Conservation (phyloP, 441 rosid species). For the Erodium moschatum region DNA sequence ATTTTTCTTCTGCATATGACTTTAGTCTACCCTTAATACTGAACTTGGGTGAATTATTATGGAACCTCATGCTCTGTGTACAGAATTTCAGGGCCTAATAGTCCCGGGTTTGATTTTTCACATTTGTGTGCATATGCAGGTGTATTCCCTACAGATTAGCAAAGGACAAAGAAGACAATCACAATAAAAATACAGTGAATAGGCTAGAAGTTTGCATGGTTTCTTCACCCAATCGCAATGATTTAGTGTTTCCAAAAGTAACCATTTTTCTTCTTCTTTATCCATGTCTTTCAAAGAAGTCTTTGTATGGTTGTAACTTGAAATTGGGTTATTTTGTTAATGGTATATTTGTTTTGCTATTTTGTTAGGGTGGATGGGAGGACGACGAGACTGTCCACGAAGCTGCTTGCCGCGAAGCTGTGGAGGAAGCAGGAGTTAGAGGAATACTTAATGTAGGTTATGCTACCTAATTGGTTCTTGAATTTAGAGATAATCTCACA, state of each 20-base stretch:
- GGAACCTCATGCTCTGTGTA: background rate
- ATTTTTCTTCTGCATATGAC: background rate
- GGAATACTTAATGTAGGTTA: conserved; percentile 53
- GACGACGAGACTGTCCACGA: conserved; percentile 71
- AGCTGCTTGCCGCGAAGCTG: conserved; percentile 87
- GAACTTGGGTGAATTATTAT: background rate
- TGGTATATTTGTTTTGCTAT: background rate
- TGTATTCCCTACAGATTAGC: conserved; percentile 50
- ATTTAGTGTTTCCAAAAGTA: conserved; percentile 79
- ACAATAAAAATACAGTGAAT: background rate
- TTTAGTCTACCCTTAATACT: background rate
- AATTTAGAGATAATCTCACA: background rate
- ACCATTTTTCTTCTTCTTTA: background rate
- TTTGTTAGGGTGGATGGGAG: conserved; percentile 84
- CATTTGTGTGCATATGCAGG: conserved; percentile 24
- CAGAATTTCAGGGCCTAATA: background rate
- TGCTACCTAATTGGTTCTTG: background rate
- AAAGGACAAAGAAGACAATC: conserved; percentile 30
- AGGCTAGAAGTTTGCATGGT: conserved; percentile 50
- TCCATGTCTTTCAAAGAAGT: background rate
- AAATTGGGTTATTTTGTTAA: background rate
- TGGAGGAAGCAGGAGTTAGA: conserved; percentile 85
- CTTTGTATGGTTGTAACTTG: background rate
- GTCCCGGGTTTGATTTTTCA: background rate
- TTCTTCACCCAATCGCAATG: conserved; percentile 56